Base-by-base conservation (phyloP, 1,139 yeast species). In the Diutina pseudorugosa region DNA sequence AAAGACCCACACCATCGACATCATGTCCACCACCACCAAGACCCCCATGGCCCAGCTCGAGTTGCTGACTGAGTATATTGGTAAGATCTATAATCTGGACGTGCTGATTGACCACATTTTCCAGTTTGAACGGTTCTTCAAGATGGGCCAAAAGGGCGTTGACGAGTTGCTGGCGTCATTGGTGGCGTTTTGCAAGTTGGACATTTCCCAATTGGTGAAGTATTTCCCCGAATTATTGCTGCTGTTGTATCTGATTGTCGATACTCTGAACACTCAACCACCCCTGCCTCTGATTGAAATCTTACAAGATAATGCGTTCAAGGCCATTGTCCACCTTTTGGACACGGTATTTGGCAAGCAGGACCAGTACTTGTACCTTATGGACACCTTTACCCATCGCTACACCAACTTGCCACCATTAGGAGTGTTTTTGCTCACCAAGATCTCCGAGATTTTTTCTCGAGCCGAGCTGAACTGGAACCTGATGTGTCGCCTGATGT, bases 261-360 rank as follows among this genome's bases (percentile, higher is more conserved):
- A 71, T 51, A 52, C 53, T 36, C 60, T 71, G 11, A 55, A 60
- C 55, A 61, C 58, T 21, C 69, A 63, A 49, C 59, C 59, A 16
- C 54, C 56, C 8, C 57, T 63, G 51, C 62, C 70, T 14, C 63
- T 68, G 52, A 61, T 64, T 57, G 75, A 71, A 52, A 68, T 68
- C 50, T 63, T 73, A 40, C 68, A 63, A 52, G 75, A 71, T 47
- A 66, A 68, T 56, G 56, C 65, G 8, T 83, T 83, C 62, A 79
- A 77, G 59, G 77, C 85, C 1, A 70, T 81, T 49, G 76, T 82
- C 45, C 83, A 81, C 57, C 67, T 82, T 54, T 65, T 84, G 48
- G 88, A 83, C 64, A 72, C 80, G 48, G 73, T 82, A n/a, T 71
- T 83, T 58, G 87, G 85, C 7, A 78, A 82, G 62, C 83, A 82